Evolutionary conservation across 345 rosid genomes (phyloP).

Genomic region (Rhizophora mangle): DNA sequence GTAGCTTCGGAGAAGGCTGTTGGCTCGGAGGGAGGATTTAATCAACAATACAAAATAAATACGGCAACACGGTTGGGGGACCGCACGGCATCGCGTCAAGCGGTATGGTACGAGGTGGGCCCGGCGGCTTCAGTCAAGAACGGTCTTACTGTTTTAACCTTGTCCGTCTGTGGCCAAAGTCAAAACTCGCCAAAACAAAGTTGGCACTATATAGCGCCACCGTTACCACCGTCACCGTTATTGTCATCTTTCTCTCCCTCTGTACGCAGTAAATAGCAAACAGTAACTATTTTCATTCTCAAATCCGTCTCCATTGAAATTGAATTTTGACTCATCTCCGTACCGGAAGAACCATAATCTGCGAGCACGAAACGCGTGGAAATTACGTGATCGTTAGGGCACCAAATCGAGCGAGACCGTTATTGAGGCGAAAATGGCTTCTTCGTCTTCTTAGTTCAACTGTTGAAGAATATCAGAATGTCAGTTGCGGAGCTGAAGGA

Average conservation of each 20-base stretch:
- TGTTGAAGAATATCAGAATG: slow-evolving; percentile 32
- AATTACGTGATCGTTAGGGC: no score
- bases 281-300: no score
- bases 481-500: slow-evolving; percentile 86
- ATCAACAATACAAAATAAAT: neutral
- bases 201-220: neutral
- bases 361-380: no score
- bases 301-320: no score
- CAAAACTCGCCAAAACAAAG: neutral
- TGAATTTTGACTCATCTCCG: no score
- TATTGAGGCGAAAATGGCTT: no score
- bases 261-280: no score
- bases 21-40: neutral
- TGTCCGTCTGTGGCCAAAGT: neutral
- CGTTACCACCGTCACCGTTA: neutral
- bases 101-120: neutral
- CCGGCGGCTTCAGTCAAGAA: slow-evolving; percentile 20
- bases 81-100: no score
- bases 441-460: no score
- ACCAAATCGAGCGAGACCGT: no score
- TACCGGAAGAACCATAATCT: no score
- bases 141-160: neutral
- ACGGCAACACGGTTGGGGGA: neutral
- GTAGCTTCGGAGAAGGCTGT: neutral
- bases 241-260: neutral